Conservation (phyloP, 2,329 filamentous ascomycete species). For the Talaromyces amestolkiae region DNA sequence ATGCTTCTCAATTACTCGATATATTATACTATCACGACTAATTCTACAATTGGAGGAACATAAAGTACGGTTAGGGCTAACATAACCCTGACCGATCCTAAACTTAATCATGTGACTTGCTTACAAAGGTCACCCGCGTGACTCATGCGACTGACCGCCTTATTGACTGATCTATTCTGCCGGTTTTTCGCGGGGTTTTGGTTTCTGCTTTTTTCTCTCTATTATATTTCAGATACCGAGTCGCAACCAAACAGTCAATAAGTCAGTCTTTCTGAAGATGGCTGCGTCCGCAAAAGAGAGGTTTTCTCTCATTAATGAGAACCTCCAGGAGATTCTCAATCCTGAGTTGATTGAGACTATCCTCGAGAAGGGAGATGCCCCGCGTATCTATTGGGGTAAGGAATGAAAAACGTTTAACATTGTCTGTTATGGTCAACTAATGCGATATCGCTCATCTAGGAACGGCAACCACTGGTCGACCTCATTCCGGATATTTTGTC, state of each 20-base stretch:
- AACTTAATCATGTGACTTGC: neutral
- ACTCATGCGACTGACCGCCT: neutral
- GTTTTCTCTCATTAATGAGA: conserved; percentile 72
- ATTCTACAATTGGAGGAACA: neutral
- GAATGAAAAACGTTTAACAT: neutral
- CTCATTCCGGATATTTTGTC: conserved; percentile 87
- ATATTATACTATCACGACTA: neutral
- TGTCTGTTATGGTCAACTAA: neutral
- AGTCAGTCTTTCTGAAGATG: neutral
- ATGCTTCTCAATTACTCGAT: neutral
- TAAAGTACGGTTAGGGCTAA: neutral
- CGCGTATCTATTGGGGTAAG: conserved; percentile 36
- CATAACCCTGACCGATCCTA: neutral
- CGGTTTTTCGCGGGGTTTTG: neutral
- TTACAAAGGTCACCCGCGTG: neutral
- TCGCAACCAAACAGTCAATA: neutral
- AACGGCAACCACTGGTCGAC: conserved; percentile 79
- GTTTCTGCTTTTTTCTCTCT: neutral
- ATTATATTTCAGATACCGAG: neutral
- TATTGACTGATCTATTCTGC: neutral
- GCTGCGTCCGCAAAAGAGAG: conserved; percentile 50
- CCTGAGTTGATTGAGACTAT: conserved; percentile 50
- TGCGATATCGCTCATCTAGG: conserved; percentile 16
- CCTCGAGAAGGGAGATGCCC: conserved; percentile 31
- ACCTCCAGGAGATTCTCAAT: conserved; percentile 79